These are phyloP conservation scores for Ascodesmis nigricans DNA, from an alignment of 495 filamentous ascomycete genomes.

Conservation along the genomic window DNA sequence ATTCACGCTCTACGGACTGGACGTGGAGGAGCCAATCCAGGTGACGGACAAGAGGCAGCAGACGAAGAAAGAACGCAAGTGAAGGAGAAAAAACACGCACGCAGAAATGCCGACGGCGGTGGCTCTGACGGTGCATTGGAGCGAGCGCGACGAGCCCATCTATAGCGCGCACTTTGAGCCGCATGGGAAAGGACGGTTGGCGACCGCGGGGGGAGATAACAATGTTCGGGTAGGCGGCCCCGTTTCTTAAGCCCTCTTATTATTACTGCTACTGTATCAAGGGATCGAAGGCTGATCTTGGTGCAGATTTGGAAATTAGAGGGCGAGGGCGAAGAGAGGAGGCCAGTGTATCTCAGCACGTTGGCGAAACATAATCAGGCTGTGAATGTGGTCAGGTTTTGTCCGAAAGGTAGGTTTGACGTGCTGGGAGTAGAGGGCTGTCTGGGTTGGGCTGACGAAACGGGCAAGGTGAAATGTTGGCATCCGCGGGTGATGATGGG, in stretches of 20 bases:
- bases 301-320: slow-evolving; percentile 76
- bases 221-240: slow-evolving; percentile 88
- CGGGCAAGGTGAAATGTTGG: slow-evolving; percentile 89
- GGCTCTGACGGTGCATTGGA: slow-evolving; percentile 85
- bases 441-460: too few relatives aligned
- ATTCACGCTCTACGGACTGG: too few relatives aligned
- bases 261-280: slow-evolving; percentile 1
- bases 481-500: slow-evolving; percentile 88
- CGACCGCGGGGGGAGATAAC: slow-evolving; percentile 89
- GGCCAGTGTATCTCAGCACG: slow-evolving; percentile 74
- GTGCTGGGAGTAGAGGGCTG: too few relatives aligned
- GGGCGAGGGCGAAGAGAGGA: slow-evolving; percentile 62
- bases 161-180: slow-evolving; percentile 93
- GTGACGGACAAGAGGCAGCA: too few relatives aligned
- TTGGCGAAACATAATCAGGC: slow-evolving; percentile 85
- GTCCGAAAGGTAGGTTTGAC: slow-evolving; percentile 49
- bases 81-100: too few relatives aligned
- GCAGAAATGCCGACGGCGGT: slow-evolving; percentile 30
- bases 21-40: too few relatives aligned
- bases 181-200: slow-evolving; percentile 75
- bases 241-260: slow-evolving; percentile 11
- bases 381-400: slow-evolving; percentile 93
- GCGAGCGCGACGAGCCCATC: slow-evolving; percentile 81
- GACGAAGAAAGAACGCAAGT: too few relatives aligned
- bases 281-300: slow-evolving; percentile 2